phyloP scores from a whole-genome alignment of 179 eudicot species.

The Nepenthes alata region DNA sequence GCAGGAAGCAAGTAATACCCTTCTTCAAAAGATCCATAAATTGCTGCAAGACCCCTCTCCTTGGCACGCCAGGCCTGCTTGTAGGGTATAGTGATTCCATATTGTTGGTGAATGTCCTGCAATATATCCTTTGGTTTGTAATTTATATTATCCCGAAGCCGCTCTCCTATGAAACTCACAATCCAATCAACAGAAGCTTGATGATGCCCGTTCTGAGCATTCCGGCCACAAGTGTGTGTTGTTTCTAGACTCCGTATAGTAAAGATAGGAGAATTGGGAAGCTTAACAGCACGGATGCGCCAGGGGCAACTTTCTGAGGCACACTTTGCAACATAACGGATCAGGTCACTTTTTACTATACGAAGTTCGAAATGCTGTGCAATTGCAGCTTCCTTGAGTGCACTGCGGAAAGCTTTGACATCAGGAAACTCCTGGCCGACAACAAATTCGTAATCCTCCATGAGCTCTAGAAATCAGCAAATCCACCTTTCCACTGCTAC shows the following conservation, averaged over 20 bases:
- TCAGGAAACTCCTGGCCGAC: constrained; percentile 57
- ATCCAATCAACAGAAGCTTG: constrained; percentile 72
- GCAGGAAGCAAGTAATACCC: constrained; percentile 50
- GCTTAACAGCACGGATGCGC: constrained; percentile 53
- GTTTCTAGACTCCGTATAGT: constrained; percentile 34
- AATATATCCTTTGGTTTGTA: constrained; percentile 65
- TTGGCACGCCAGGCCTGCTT: constrained; percentile 72
- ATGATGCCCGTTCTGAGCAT: constrained; percentile 36
- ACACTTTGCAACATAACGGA: constrained; percentile 55
- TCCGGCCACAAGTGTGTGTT: constrained; percentile 42
- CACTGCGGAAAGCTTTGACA: constrained; percentile 46
- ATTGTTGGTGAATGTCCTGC: constrained; percentile 36
- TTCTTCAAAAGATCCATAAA: constrained; percentile 60
- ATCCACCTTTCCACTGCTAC: too few relatives aligned
- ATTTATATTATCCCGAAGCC: constrained; percentile 37
- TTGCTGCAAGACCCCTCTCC: constrained; percentile 51
- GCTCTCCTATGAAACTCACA: constrained; percentile 46
- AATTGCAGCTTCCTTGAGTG: constrained; percentile 59
- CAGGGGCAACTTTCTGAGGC: constrained; percentile 56
- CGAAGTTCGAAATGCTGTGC: constrained; percentile 62
- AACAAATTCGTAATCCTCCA: constrained; percentile 31
- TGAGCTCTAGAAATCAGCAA: neutral
- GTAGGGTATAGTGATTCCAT: constrained; percentile 56
- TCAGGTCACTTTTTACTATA: constrained; percentile 42
- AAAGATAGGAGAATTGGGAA: constrained; percentile 32